Percentiles rank a stretch among this genome's conserved stretches.
phyloP scores from a whole-genome alignment of 176 grass and related monocot genomes.

The Cocos nucifera region DNA sequence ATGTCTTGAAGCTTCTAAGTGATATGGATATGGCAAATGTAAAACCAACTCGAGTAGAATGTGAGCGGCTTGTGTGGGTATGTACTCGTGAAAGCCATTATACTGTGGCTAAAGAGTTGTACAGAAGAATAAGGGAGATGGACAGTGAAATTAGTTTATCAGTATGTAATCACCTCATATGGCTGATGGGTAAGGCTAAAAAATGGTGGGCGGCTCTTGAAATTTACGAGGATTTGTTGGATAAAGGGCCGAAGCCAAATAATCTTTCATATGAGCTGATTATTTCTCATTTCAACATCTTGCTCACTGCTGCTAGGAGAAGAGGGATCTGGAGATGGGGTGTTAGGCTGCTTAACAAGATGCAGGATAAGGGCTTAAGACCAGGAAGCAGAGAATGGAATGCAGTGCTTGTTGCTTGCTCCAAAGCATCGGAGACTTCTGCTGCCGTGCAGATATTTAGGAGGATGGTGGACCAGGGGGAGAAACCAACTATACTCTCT shows the following conservation, averaged over 20 bases:
- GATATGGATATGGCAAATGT: slow-evolving; percentile 48
- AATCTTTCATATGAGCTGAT: slow-evolving; percentile 70
- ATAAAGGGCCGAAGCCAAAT: slow-evolving; percentile 67
- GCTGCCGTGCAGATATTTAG: slow-evolving; percentile 62
- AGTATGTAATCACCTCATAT: slow-evolving; percentile 83
- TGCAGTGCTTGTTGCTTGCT: slow-evolving; percentile 68
- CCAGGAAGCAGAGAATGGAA: slow-evolving; percentile 80
- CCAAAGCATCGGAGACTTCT: slow-evolving; percentile 61
- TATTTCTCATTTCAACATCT: slow-evolving; percentile 61
- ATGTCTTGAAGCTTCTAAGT: slow-evolving; percentile 51
- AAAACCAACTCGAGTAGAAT: slow-evolving; percentile 23
- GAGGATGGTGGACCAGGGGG: slow-evolving; percentile 58
- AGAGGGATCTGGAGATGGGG: slow-evolving; percentile 71
- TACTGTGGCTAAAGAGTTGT: slow-evolving; percentile 60
- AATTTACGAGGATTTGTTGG: slow-evolving; percentile 78
- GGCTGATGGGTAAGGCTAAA: slow-evolving; percentile 77
- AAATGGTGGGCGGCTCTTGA: slow-evolving; percentile 96
- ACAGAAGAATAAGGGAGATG: slow-evolving; percentile 52
- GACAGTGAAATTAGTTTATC: slow-evolving; percentile 46
- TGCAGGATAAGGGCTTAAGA: slow-evolving; percentile 72
- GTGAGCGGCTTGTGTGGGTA: slow-evolving; percentile 67
- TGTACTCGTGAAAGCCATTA: slow-evolving; percentile 67
- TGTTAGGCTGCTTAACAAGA: slow-evolving; percentile 64
- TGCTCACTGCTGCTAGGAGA: slow-evolving; percentile 60
- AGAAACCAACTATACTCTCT: slow-evolving; percentile 57